A percentile compares a stretch with the other conserved stretches of the same genome.
Evolutionary conservation across 2,329 filamentous ascomycete genomes (phyloP).

Genomic region (Verticillium albo-atrum): DNA sequence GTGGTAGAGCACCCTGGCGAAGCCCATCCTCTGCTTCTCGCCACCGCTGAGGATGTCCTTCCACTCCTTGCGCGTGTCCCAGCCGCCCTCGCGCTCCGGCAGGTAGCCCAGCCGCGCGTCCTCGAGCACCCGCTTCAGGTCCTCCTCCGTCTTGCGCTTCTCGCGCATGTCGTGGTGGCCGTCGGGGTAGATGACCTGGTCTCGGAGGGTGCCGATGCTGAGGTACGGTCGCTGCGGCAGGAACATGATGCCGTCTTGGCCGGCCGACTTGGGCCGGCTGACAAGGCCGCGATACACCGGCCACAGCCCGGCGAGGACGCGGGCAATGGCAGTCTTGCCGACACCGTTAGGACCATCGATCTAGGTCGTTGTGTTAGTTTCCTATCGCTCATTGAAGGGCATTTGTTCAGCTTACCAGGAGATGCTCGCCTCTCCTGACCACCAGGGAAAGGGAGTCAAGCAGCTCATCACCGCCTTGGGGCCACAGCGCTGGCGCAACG

Average conservation of each 20-base stretch:
- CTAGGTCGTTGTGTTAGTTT: too few species aligned
- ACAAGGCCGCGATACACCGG: slow-evolving; percentile 92
- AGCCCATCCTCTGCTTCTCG: slow-evolving; percentile 93
- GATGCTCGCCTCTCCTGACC: slow-evolving; percentile 84
- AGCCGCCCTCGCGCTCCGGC: slow-evolving; percentile 87
- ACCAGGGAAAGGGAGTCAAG: slow-evolving; percentile 86
- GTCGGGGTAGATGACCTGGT: slow-evolving; percentile 97
- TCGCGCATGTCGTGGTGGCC: slow-evolving; percentile 91
- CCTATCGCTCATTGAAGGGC: too few species aligned
- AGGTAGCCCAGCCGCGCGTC: slow-evolving; percentile 85
- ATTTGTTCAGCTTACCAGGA: slow-evolving; percentile 51
- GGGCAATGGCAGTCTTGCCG: slow-evolving; percentile 84
- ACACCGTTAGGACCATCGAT: slow-evolving; percentile 95
- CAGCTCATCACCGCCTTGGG: slow-evolving; percentile 86
- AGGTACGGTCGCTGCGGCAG: slow-evolving; percentile 91
- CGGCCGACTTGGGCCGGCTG: slow-evolving; percentile 74
- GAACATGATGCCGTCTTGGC: slow-evolving; percentile 96
- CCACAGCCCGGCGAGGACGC: slow-evolving; percentile 90
- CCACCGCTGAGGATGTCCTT: slow-evolving; percentile 96
- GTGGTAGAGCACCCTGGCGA: slow-evolving; percentile 88
- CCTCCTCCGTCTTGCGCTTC: slow-evolving; percentile 70
- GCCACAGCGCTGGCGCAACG: slow-evolving; percentile 83
- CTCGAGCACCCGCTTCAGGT: slow-evolving; percentile 74
- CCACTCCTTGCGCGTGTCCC: slow-evolving; percentile 97
- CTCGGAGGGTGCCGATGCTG: slow-evolving; percentile 84